Evolutionary conservation across 1,139 yeast genomes (phyloP), one percentile per base, ranked within the genome.

Genomic region (Candida gigantensis): DNA sequence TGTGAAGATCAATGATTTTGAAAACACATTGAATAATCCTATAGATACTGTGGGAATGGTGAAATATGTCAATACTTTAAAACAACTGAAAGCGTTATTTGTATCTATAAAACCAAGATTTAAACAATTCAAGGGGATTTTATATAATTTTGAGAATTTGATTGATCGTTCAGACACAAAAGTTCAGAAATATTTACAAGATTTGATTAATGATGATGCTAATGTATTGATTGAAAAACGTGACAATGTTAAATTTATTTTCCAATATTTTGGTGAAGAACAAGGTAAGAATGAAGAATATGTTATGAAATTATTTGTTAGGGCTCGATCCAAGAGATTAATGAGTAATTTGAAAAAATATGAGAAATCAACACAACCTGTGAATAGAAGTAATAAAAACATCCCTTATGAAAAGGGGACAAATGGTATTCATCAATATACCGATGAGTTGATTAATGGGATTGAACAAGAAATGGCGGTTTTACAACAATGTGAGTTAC

Each of bases 401-500:
- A 57, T 73, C 50, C 58, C 84, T 1, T 71, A 81, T 52, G 86
- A 82, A 48, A 76, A 72, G 50, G 85, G 85, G 2, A 66, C 76
- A 32, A 79, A 76, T 51, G 84, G 87, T 5, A 73, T 85, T 30
- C 65, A 65, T 24, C 58, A 62, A 29, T 84, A 79, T 52, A 72
- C 78, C 6, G 74, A 69, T 24, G 81, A 81, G 2, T 52, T 82
- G 9, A 54, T 69, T 25, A 69, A 71, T 6, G 68, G 73, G 31
- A 56, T 82, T 31, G 64, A 68, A n/a, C 70, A 70, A 23, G 83
- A 79, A 44, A 51, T 60, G 30, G 66, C 68, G 5, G 53, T 78
- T 11, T 46, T 77, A 2, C 37, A 42, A 55, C 68, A 37, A 18
- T 45, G 51, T 41, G 45, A 48, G 44, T 44, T 42, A 32, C 49